Base-by-base conservation (phyloP, 2,329 filamentous ascomycete genomes). In the Phyllosticta citriasiana region DNA sequence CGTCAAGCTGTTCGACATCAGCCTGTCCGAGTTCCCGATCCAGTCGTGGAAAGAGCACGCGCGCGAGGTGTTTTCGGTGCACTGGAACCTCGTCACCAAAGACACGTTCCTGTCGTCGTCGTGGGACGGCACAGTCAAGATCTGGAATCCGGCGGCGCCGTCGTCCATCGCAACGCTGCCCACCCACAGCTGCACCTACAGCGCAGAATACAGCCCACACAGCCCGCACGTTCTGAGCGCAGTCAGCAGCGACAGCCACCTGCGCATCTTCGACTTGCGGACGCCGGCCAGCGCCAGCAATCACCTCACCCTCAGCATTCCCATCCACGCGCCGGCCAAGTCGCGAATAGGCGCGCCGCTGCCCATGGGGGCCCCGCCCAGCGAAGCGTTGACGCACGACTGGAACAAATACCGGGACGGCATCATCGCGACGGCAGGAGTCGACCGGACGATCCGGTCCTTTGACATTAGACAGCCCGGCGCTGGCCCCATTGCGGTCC, bases 341-440 rank as follows among this genome's bases (percentile, higher is more conserved):
- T 75, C 78, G 10, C 76, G 77, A n/a, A 72, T 76, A 62, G 78
- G 76, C 6, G 71, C 73, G 8, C 70, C 73, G 4, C 71, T 74
- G 1, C 67, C 73, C 0, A 72, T 73, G 8, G 72, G 73, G 1
- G 72, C 80, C 8, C 79, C 84, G n/a, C 91, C 91, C 0, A 82
- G 85, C 9, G 94, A 99, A 78, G 85, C 90, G 47, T 82, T 99
- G 33, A 96, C 92, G 0, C 94, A 97, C 75, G 94, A 99, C 74
- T 99, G 94, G 94, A 99, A 99, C 78, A 99, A 99, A 76, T 99
- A 99, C 76, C 84, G 88, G 50, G 85, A 91, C 66, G 88, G 86
- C 0, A 80, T 97, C 26, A 79, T 99, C 60, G 94, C 94, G 0
- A 91, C 91, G 0, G 94, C 85, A 1, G 93, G 94, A 60, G 94